Base-by-base conservation (phyloP, 2,329 filamentous ascomycete genomes). In the Xylariaceae sp. region DNA sequence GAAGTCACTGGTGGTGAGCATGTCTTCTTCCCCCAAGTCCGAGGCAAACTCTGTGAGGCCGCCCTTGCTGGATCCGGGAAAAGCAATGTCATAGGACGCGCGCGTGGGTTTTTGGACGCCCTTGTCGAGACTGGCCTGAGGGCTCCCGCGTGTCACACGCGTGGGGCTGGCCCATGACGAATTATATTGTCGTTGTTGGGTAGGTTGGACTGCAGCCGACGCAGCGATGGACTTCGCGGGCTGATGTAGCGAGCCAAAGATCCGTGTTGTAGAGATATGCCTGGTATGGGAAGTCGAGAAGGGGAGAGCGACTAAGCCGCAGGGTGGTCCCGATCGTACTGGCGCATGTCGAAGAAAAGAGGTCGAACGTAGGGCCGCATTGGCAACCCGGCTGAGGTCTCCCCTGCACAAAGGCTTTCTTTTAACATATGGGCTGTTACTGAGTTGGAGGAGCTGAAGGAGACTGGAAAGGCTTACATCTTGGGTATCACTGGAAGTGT, bases 311-410 rank as follows among this genome's bases (percentile, higher is more conserved):
- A n/a, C n/a, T n/a, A 46, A 26, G 17, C 36, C 39, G 11, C 43
- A 33, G 28, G 17, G 40, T 29, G 43, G 33, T 28, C 44, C 43
- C 35, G 47, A 48, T 51, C 38, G 49, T 19, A 46, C 37, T n/a
- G 46, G 30, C 13, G 52, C 37, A n/a, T 21, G 38, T 43, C 52
- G 52, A 16, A 56, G 43, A 11, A 52, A 24, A 4, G 50, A 44
- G 12, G 48, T 39, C 26, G 55, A 50, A 38, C 53, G 52, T 30
- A 51, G 24, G 15, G 50, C 50, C 24, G 46, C 45, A 40, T 53
- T 50, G 40, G 51, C 50, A 34, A 45, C 41, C 21, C 54, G 53
- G 42, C 40, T 45, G 15, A 59, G 30, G 34, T 59, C 54, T 17
- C 52, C 50, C 55, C 55, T 59, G 16, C 4, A 26, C 7, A 23